Evolutionary conservation across 176 grass and related monocot species (phyloP), one percentile per base, ranked within the genome.

Genomic region (Ensete glaucum): DNA sequence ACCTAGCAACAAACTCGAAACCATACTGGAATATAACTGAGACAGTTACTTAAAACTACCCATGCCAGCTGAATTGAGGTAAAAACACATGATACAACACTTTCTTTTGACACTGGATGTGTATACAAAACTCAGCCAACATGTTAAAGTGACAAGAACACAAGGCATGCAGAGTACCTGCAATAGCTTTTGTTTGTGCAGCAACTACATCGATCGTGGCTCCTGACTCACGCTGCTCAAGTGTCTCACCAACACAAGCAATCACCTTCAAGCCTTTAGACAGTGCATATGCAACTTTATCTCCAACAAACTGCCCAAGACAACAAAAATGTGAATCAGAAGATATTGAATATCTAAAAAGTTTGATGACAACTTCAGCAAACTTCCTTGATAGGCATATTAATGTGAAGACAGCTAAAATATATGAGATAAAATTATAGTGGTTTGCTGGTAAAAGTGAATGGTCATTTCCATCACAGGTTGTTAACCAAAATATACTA

Each of bases 211-310:
- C 63, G 79, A 91, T 88, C 60, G 92, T 96, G 12, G 81, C 82
- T 75, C 83, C 91, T 73, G 88, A 81, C 82, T 96, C 92, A 34
- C 88, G 87, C 67, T 91, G 88, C 62, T 96, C 83, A 80, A 96
- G 81, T 11, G 91, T 96, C 82, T 96, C 92, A 76, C 92, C 92
- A 77, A 91, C 87, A 87, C 92, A 96, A 75, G 86, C 92, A 86
- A 96, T 96, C 69, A 96, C 92, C 77, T 87, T 96, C 51, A 96
- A 58, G 72, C 92, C 81, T 91, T 90, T 83, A 21, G 81, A 85
- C 22, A 96, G 92, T 83, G 92, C 81, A 59, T 96, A 96, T 24
- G 62, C 92, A 72, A 96, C 88, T 88, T 96, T 96, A 79, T 91
- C 88, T 22, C 82, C 81, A 67, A 96, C 83, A n/a, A 91, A 91